Evolutionary conservation across 371 early-diverging fungal genomes (phyloP), one percentile per base, ranked within the genome.

Genomic region (Mortierella sp.): DNA sequence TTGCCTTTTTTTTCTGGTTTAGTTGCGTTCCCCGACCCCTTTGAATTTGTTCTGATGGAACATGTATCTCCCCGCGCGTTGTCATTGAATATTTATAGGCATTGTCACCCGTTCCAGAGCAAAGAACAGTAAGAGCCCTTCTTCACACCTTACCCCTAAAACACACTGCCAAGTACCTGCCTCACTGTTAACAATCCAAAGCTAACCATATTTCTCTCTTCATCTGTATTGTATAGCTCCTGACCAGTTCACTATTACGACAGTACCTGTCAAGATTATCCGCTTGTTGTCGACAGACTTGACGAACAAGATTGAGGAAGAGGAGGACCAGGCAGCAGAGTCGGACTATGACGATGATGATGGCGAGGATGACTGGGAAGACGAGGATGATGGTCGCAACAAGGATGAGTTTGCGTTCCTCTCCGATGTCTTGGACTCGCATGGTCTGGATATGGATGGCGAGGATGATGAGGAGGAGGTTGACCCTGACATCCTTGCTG

Each of bases 231-330:
- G 34, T 16, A 24, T 86, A 94, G 94, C 90, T 47, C 95, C 95
- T 40, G 95, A 96, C 47, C 93, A 94, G 69, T 97, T 91, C 85
- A 93, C 93, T 5, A 85, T 88, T 34, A 90, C 97, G 41, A 92
- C 96, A 6, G 92, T 96, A 52, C 87, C 93, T 5, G 92, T 90
- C 66, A 97, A 96, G 87, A 95, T 96, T 14, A 80, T 97, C 65
- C 95, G 94, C 77, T 88, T 98, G 5, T 87, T 98, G 11, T 77
- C 96, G 14, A 89, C 88, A 22, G 97, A 97, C 69, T 79, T 94
- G 64, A 90, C 92, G 14, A 92, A 89, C 78, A 87, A 89, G 39
- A 74, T 89, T 50, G 86, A 88, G 47, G 81, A 81, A 37, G 83
- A 80, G 31, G 80, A 80, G 52, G 80, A 75, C 31, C 81, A 76